Conservation (phyloP, 352 stramenopile genomes). For the Phytophthora hibernalis region DNA sequence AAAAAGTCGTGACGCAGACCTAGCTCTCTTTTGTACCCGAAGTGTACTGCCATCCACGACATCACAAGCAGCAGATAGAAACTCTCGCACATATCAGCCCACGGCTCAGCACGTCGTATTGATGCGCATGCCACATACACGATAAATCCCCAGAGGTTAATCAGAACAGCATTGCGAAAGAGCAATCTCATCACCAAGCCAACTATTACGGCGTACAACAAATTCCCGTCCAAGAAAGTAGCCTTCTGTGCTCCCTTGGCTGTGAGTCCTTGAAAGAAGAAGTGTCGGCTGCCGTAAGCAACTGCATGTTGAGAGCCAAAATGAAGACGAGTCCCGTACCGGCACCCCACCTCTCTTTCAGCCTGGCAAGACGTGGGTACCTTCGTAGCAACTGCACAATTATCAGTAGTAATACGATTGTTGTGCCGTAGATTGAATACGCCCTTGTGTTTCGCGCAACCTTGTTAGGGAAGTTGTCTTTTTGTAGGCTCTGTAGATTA, state of each 20-base stretch:
- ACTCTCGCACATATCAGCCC: slow-evolving; percentile 50
- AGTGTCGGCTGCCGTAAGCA: slow-evolving; percentile 31
- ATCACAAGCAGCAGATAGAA: slow-evolving; percentile 47
- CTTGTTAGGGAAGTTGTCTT: slow-evolving; percentile 22
- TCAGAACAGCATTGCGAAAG: slow-evolving; percentile 58
- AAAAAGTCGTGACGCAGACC: slow-evolving; percentile 78
- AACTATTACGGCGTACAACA: slow-evolving; percentile 66
- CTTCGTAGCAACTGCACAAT: slow-evolving; percentile 41
- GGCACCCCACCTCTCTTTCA: slow-evolving; percentile 45
- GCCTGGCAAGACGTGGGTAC: slow-evolving; percentile 41
- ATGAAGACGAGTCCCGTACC: slow-evolving; percentile 46
- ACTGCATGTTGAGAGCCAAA: slow-evolving; percentile 47
- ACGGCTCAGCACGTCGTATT: slow-evolving; percentile 27
- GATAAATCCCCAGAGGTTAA: slow-evolving; percentile 51
- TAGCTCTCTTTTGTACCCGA: slow-evolving; percentile 71
- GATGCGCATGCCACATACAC: slow-evolving; percentile 43
- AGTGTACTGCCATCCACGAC: slow-evolving; percentile 45
- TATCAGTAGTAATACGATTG: slow-evolving; percentile 33
- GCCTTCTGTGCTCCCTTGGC: slow-evolving; percentile 11
- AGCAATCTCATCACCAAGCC: slow-evolving; percentile 63
- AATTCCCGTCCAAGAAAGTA: slow-evolving; percentile 54
- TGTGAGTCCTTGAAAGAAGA: slow-evolving; percentile 3
- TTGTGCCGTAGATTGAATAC: slow-evolving; percentile 48
- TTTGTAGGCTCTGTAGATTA: slow-evolving; percentile 56
- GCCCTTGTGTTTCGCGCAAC: slow-evolving; percentile 24